phyloP scores from a whole-genome alignment of 768 basidiomycete species.

The Naganishia randhawae region DNA sequence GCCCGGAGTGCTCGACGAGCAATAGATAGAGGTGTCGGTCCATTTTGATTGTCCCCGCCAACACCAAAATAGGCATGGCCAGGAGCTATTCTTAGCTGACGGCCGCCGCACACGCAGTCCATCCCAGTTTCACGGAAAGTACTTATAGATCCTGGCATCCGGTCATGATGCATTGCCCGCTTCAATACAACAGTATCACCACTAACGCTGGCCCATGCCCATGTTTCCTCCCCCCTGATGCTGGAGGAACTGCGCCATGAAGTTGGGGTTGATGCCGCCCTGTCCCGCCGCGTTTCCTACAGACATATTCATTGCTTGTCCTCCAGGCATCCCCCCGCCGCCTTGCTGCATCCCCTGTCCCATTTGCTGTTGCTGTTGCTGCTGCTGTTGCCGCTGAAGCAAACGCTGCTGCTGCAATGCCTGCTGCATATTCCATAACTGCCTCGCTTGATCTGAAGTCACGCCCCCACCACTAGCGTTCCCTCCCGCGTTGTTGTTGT shows the following conservation, averaged over 20 bases:
- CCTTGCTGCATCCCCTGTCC: background rate
- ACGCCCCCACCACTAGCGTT: background rate
- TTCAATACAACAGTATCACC: too few relatives aligned
- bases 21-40: too few relatives aligned
- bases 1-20: too few relatives aligned
- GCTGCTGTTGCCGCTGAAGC: constrained; percentile 7
- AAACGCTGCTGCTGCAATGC: constrained; percentile 1
- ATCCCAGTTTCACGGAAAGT: too few relatives aligned
- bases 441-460: background rate
- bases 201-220: too few relatives aligned
- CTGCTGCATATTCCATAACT: background rate
- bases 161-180: too few relatives aligned
- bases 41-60: too few relatives aligned
- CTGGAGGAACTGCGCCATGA: constrained; percentile 16
- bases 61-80: too few relatives aligned
- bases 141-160: too few relatives aligned
- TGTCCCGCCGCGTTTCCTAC: background rate
- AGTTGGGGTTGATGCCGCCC: constrained; percentile 1
- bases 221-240: too few relatives aligned
- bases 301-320: background rate
- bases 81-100: too few relatives aligned
- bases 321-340: background rate
- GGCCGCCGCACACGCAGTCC: too few relatives aligned
- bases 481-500: background rate
- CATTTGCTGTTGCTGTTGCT: background rate